These are phyloP conservation scores for Chrysanthemum seticuspe DNA, from an alignment of 129 eudicot genomes.

Conservation along the genomic window DNA sequence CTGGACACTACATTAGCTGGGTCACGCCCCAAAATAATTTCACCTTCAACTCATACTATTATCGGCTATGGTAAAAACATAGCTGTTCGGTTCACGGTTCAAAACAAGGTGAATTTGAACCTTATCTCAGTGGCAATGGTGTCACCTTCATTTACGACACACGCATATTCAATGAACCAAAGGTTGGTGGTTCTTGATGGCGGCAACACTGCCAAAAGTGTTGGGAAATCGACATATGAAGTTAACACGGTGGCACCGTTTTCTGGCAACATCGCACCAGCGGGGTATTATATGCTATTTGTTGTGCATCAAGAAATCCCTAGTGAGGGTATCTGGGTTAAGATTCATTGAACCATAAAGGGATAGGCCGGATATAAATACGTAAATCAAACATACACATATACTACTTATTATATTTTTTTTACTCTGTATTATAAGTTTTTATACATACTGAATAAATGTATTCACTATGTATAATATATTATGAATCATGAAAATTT, in stretches of 20 bases:
- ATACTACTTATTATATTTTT: not conserved
- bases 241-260: slow-evolving; percentile 38
- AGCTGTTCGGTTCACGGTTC: slow-evolving; percentile 35
- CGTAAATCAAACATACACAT: not conserved
- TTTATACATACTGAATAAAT: too few relatives aligned
- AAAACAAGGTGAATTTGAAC: slow-evolving; percentile 22
- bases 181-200: slow-evolving; percentile 51
- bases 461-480: too few relatives aligned
- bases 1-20: slow-evolving; percentile 17
- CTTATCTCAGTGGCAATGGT: slow-evolving; percentile 50
- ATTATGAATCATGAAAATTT: too few relatives aligned
- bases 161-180: slow-evolving; percentile 84
- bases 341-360: slow-evolving; percentile 21
- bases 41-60: slow-evolving; percentile 33
- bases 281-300: slow-evolving; percentile 60
- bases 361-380: not conserved
- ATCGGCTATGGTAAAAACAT: slow-evolving; percentile 35
- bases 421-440: not conserved
- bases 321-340: slow-evolving; percentile 78
- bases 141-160: slow-evolving; percentile 72
- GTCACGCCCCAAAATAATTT: slow-evolving; percentile 54
- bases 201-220: slow-evolving; percentile 14
- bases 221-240: slow-evolving; percentile 36
- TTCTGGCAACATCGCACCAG: slow-evolving; percentile 50
- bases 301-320: slow-evolving; percentile 68